Percentiles rank a stretch among this genome's conserved stretches.
These are phyloP conservation scores for Aspergillus diversus DNA, from an alignment of 495 filamentous ascomycete genomes.

Conservation along the genomic window DNA sequence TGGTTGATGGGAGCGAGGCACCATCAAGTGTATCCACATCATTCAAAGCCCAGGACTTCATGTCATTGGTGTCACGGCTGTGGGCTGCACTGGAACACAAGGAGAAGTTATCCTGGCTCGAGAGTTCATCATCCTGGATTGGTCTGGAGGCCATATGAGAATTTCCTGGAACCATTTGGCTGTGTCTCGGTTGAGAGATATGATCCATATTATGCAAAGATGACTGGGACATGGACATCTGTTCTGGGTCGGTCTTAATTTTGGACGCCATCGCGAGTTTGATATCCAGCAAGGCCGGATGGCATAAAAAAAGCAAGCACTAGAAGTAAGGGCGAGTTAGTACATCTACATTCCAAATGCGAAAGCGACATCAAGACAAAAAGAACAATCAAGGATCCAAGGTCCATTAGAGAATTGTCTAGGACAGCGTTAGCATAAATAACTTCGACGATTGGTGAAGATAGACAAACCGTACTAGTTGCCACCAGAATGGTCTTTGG, in stretches of 20 bases:
- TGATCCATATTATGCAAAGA: slow-evolving; percentile 37
- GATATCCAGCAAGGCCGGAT: slow-evolving; percentile 22
- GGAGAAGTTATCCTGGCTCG: slow-evolving; percentile 49
- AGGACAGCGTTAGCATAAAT: slow-evolving; percentile 18
- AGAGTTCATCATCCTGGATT: slow-evolving; percentile 54
- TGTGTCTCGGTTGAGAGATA: slow-evolving; percentile 38
- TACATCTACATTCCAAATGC: slow-evolving; percentile 25
- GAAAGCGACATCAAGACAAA: slow-evolving; percentile 20
- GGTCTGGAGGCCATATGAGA: slow-evolving; percentile 47
- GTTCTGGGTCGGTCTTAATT: slow-evolving; percentile 41
- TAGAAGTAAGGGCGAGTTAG: slow-evolving; percentile 42
- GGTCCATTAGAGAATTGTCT: slow-evolving; percentile 29
- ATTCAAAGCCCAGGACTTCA: slow-evolving; percentile 47
- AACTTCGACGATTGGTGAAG: neutral
- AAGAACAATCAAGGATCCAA: slow-evolving; percentile 27
- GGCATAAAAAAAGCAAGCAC: slow-evolving; percentile 27
- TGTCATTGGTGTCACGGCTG: slow-evolving; percentile 41
- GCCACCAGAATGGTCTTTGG: neutral
- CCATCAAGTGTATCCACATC: slow-evolving; percentile 45
- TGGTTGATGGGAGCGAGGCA: slow-evolving; percentile 37
- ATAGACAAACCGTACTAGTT: slow-evolving; percentile 6
- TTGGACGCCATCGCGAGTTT: slow-evolving; percentile 43
- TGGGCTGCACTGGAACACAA: slow-evolving; percentile 46
- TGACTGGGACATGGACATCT: slow-evolving; percentile 42
- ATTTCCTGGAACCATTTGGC: slow-evolving; percentile 41